Percentiles rank a stretch among this genome's conserved stretches.
phyloP scores from a whole-genome alignment of 495 filamentous ascomycete genomes.

The Aspergillus baeticus region DNA sequence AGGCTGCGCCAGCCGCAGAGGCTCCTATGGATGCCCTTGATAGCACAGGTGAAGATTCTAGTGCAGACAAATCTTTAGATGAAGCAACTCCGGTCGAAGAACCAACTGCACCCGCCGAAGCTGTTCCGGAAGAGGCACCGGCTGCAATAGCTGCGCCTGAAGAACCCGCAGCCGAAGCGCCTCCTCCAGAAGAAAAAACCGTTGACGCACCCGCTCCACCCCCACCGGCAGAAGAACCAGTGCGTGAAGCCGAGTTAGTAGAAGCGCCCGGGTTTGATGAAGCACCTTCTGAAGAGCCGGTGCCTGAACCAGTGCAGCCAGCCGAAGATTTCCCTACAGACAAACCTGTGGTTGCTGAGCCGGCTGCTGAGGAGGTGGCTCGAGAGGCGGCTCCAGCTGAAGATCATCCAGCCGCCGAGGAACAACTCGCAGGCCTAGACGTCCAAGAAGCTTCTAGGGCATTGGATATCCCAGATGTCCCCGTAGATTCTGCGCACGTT shows the following conservation, averaged over 20 bases:
- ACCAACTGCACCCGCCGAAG: neutral
- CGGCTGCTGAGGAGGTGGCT: neutral
- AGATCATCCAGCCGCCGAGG: neutral
- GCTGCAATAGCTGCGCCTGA: neutral
- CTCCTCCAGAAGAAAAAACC: conserved; percentile 1
- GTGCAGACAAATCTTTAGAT: conserved; percentile 11
- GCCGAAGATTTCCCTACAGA: conserved; percentile 18
- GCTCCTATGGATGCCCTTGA: conserved; percentile 8
- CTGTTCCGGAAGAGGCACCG: no score
- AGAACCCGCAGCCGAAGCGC: conserved; percentile 8
- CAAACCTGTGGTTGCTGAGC: conserved; percentile 2
- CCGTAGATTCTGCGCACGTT: conserved; percentile 1
- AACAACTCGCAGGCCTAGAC: neutral
- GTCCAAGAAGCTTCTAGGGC: neutral
- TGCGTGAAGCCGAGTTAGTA: conserved; percentile 7
- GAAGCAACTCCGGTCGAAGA: conserved; percentile 7
- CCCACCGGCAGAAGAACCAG: conserved; percentile 4
- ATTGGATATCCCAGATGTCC: neutral
- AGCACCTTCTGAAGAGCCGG: conserved; percentile 4
- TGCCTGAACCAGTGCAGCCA: neutral
- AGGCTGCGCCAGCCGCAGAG: conserved; percentile 13
- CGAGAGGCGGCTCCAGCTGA: neutral
- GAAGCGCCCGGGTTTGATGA: neutral
- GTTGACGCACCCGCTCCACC: conserved; percentile 5
- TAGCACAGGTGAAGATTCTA: conserved; percentile 2